phyloP scores from a whole-genome alignment of 2,329 filamentous ascomycete species.

The Botrytis pseudocinerea region DNA sequence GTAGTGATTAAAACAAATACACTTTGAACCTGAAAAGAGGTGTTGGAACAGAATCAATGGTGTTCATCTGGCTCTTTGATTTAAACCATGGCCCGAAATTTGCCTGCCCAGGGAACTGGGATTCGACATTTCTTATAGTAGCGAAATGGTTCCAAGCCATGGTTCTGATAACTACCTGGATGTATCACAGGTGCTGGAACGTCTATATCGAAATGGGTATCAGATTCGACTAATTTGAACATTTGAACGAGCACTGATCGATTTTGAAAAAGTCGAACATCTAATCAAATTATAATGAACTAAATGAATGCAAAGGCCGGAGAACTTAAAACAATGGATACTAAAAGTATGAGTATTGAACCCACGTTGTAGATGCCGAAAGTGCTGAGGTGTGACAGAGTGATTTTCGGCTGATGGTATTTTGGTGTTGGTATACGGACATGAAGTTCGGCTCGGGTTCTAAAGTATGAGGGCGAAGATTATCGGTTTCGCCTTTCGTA shows the following conservation, averaged over 20 bases:
- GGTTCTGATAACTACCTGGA: neutral
- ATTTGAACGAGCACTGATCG: neutral
- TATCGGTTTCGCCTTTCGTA: neutral
- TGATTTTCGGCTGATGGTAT: neutral
- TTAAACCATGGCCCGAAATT: neutral
- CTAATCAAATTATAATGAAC: too few relatives aligned
- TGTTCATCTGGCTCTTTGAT: neutral
- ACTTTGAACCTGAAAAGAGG: neutral
- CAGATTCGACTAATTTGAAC: neutral
- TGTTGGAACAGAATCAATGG: neutral
- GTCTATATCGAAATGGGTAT: neutral
- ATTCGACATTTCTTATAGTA: neutral
- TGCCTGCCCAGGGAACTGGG: neutral
- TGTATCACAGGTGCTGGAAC: neutral
- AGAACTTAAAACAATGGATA: neutral
- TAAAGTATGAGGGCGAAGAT: neutral
- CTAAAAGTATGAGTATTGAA: neutral
- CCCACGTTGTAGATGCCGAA: neutral
- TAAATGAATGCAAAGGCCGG: neutral
- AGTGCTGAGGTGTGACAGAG: neutral
- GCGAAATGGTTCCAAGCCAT: neutral
- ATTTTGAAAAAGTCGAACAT: neutral
- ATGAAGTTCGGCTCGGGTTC: constrained; percentile 7
- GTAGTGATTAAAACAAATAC: neutral
- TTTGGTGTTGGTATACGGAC: neutral